Evolutionary conservation across 139 green algal genomes (phyloP).

Genomic region (Micractinium sp.): DNA sequence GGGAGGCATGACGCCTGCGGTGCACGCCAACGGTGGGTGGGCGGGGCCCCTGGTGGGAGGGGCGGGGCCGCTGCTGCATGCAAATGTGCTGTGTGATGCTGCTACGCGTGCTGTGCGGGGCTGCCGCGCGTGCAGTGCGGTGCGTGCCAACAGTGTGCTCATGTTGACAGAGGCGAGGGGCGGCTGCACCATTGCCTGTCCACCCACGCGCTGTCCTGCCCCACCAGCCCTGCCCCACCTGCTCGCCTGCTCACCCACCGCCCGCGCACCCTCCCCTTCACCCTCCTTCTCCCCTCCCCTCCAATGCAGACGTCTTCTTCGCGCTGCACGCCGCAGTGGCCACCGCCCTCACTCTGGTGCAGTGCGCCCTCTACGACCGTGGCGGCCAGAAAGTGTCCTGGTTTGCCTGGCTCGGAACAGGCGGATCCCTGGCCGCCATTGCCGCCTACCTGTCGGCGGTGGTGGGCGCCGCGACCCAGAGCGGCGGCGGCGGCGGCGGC

Average conservation of each 20-base stretch:
- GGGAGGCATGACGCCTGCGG: conserved; percentile 41
- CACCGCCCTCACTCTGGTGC: conserved; percentile 44
- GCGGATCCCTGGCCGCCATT: background rate
- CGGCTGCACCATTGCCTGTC: background rate
- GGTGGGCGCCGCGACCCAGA: background rate
- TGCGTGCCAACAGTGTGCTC: too few relatives aligned
- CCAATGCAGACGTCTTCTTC: conserved; percentile 69
- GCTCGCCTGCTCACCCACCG: too few relatives aligned
- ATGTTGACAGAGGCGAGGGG: too few relatives aligned
- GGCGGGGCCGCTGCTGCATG: too few relatives aligned
- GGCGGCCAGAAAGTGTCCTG: conserved; percentile 42
- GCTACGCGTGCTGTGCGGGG: background rate
- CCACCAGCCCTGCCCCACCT: too few relatives aligned
- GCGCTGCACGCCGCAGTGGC: conserved; percentile 50
- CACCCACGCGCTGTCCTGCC: background rate
- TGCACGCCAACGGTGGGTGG: conserved; percentile 56
- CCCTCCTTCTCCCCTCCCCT: background rate
- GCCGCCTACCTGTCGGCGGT: conserved; percentile 14
- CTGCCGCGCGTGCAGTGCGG: too few relatives aligned
- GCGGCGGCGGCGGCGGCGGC: background rate
- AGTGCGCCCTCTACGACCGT: conserved; percentile 56
- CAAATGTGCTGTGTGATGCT: background rate
- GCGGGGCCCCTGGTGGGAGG: background rate
- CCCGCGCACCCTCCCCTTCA: too few relatives aligned
- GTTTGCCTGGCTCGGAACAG: conserved; percentile 18